A percentile compares a stretch with the other conserved stretches of the same genome.
Evolutionary conservation across 2,329 filamentous ascomycete species (phyloP).

Genomic region (Herpotrichia juniperi): DNA sequence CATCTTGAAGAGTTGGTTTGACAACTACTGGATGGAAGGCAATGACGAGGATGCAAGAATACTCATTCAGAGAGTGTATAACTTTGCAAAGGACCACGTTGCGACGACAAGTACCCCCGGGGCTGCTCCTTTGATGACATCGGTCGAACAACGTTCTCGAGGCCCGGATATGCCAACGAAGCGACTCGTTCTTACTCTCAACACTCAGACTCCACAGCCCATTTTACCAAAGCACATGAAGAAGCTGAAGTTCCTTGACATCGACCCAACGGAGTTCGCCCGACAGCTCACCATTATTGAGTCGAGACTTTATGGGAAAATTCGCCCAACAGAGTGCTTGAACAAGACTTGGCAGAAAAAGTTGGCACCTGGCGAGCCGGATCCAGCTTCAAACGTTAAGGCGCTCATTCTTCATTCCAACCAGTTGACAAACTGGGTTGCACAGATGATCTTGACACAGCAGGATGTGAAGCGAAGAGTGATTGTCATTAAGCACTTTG

Average conservation of each 20-base stretch:
- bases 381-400: slow-evolving; percentile 93
- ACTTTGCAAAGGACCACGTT: slow-evolving; percentile 89
- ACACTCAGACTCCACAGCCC: slow-evolving; percentile 79
- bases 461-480: slow-evolving; percentile 94
- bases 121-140: slow-evolving; percentile 79
- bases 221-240: slow-evolving; percentile 99
- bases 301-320: slow-evolving; percentile 91
- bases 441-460: slow-evolving; percentile 97
- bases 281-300: slow-evolving; percentile 97
- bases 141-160: slow-evolving; percentile 85
- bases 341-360: slow-evolving; percentile 99
- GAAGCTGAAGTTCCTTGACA: slow-evolving; percentile 97
- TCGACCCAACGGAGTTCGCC: slow-evolving; percentile 95
- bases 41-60: slow-evolving; percentile 82
- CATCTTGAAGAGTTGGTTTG: slow-evolving; percentile 97
- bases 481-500: slow-evolving; percentile 98
- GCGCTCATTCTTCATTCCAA: slow-evolving; percentile 97
- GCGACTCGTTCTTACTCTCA: slow-evolving; percentile 84
- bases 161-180: slow-evolving; percentile 88
- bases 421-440: slow-evolving; percentile 98
- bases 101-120: slow-evolving; percentile 93
- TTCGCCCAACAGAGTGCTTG: slow-evolving; percentile 92
- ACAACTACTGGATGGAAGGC: slow-evolving; percentile 98
- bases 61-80: slow-evolving; percentile 85
- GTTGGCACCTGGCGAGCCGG: slow-evolving; percentile 76